Evolutionary conservation across 768 basidiomycete genomes (phyloP), one percentile per base, ranked within the genome.

Genomic region (Mycena albidolilacea): DNA sequence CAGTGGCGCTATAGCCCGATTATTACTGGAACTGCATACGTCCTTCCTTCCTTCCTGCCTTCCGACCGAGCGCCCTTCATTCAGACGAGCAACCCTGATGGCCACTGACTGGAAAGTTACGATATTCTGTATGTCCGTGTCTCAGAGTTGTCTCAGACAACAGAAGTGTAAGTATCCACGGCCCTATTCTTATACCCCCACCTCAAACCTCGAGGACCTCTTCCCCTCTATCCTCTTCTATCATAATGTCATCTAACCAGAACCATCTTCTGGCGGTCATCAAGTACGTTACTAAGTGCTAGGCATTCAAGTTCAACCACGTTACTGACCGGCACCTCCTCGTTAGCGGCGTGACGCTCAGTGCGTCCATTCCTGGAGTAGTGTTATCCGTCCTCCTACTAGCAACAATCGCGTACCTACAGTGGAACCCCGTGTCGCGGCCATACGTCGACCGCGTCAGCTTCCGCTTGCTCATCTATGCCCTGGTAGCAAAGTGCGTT

Each of bases 401-500:
- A 17, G 43, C 46, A 38, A 57, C 30, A 9, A 35, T 59, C 15
- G 59, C 58, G 0, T 60, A 60, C 46, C 37, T 61, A 59, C 44
- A 7, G 15, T 61, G 59, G 48, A 17, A 37, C 15, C 48, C 62
- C 9, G 50, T 52, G 10, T 69, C 61, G 39, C 46, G 60, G 5
- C 46, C 38, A 7, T 17, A 69, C 9, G 15, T 69, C 38, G 35
- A 69, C 68, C 68, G 68, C 15, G 68, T 69, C 61, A 69, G 68
- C 19, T 62, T 69, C 48, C 68, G 68, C 9, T 50, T 69, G 11
- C 48, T 69, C 6, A 12, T 69, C 14, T 63, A 63, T 44, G 60
- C 68, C 12, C 8, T 69, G 37, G 17, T 37, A 8, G 50, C 60
- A 6, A 75, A 79, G 78, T 79, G 72, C 7, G 70, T 37, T 64